Evolutionary conservation across 164 flowering plant genomes (phyloP).

Genomic region (Berberis vulgaris): DNA sequence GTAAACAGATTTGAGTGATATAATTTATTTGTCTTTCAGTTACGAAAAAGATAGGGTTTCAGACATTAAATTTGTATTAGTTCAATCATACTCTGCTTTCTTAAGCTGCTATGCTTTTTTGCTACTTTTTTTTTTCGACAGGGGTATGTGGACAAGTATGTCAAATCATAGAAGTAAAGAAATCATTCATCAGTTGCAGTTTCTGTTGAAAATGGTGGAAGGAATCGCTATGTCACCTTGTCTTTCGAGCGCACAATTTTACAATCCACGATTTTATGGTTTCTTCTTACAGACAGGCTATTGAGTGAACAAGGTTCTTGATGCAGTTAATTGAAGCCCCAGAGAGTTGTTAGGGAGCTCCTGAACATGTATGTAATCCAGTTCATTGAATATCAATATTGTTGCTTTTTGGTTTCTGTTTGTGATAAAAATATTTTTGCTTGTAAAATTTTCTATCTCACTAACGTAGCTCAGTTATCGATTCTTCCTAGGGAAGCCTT

Average conservation of each 20-base stretch:
- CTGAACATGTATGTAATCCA: slow-evolving; percentile 5
- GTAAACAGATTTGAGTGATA: too few species aligned
- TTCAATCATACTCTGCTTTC: too few species aligned
- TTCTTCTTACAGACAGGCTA: neutral
- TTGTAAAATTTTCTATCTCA: neutral
- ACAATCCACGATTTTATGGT: neutral
- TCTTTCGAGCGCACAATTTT: neutral
- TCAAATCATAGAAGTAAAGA: slow-evolving; percentile 1
- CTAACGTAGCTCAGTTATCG: too few species aligned
- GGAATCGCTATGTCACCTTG: neutral
- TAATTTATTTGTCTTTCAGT: too few species aligned
- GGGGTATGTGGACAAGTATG: slow-evolving; percentile 12
- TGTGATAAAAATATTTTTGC: neutral
- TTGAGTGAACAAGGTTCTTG: neutral
- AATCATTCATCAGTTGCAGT: neutral
- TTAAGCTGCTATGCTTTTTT: neutral
- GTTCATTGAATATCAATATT: neutral
- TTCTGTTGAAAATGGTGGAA: neutral
- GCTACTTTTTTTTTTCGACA: neutral
- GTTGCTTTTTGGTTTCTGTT: neutral
- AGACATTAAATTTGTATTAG: too few species aligned
- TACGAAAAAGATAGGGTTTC: too few species aligned
- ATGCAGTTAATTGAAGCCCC: neutral
- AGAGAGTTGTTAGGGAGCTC: neutral
- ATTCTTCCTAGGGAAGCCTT: too few species aligned